Evolutionary conservation across 1,139 yeast genomes (phyloP), one percentile per base, ranked within the genome.

Genomic region (Sugiyamaella pinicola): DNA sequence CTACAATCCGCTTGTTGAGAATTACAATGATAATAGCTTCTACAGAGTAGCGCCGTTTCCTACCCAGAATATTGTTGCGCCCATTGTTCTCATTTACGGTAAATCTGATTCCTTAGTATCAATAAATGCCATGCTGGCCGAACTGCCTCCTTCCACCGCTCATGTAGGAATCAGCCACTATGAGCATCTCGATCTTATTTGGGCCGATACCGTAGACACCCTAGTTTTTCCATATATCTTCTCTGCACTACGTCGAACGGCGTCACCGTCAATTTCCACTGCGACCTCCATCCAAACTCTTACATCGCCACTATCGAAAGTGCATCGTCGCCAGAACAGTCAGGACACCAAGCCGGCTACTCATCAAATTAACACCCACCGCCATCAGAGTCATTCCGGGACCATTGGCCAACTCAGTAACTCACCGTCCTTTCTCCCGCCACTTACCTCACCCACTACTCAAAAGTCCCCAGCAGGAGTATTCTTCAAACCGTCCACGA

Each of bases 181-280:
- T 66, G 98, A 91, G 69, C 98, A 91, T 70, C 73, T 91, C 56
- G 98, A 91, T 66, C 79, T 91, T 61, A 73, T 91, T 24, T 91
- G 98, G 98, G 96, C 96, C 6, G 72, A 76, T 33, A 81, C 83
- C 53, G 86, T 85, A 1, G 80, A 79, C 38, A 71, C 74, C 2
- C 66, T 74, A 43, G 86, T 84, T 8, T 73, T 80, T 49, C 74
- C 77, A 10, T 79, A 82, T 58, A 84, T 87, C 0, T 56, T 67
- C 35, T 54, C 62, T 10, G 67, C 69, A 2, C 58, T 70, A 40
- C 38, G 58, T 19, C 22, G 55, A 49, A 47, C 56, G 7, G 43
- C 37, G 10, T 17, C 38, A 15, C 47, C 38, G 17, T 13, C 38
- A 13, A 31, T 13, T 13, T n/a, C n/a, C 10, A 33, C 38, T 5